Evolutionary conservation across 306 rosid genomes (phyloP), one percentile per base, ranked within the genome.

Genomic region (Canavalia gladiata): DNA sequence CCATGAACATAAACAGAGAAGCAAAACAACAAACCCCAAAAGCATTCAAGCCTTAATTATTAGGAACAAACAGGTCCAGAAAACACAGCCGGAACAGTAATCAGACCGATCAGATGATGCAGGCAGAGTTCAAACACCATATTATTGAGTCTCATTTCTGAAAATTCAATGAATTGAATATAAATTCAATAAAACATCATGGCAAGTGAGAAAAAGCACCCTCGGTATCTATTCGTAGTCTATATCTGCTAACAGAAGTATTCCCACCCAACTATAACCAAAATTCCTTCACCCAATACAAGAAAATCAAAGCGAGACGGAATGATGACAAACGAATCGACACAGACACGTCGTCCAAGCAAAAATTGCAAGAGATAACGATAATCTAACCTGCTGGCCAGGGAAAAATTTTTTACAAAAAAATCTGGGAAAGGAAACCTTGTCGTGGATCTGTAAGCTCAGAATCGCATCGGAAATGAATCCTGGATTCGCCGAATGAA

Each of bases 381-480:
- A 67, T 56, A 55, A 45, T 80, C 87, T 78, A 68, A 90, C 93
- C 91, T 85, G 79, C 33, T 31, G 46, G 69, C 43, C 43, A 39
- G 81, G 45, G 72, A 52, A 70, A 45, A 77, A 54, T 8, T 8
- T 64, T 63, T 8, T 41, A 75, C 33, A 85, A 60, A 47, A 51
- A 72, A 45, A 34, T 28, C 69, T 7, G 70, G 77, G 75, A 90
- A 88, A 74, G 54, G 79, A 88, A 88, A 84, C 89, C 76, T 78
- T 29, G 54, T 62, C 64, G 68, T 77, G 82, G 91, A 88, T 89
- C 87, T 84, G 81, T 10, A 77, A 84, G 87, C 86, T 88, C 89
- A 88, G 75, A 75, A 83, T 83, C 91, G 91, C 86, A 92, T 90
- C 84, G 83, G 67, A 84, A 59, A 47, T 66, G 45, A 85, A 78